phyloP scores from a whole-genome alignment of 2,329 filamentous ascomycete species.

The Incumbomyces delicatus region DNA sequence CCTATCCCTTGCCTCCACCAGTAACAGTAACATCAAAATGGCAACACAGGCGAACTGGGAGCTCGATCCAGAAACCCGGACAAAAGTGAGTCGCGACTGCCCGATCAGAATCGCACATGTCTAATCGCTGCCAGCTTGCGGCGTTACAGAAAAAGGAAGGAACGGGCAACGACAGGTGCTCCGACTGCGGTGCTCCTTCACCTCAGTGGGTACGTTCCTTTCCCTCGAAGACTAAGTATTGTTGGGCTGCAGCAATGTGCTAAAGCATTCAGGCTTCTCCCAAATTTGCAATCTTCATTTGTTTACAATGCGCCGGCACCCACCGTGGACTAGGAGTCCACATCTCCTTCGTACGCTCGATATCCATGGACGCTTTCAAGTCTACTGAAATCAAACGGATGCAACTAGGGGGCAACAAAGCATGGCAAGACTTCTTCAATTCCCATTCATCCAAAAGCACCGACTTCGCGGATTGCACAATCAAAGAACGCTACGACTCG shows the following conservation, averaged over 20 bases:
- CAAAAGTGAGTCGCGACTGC: constrained; percentile 55
- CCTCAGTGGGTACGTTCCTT: constrained; percentile 72
- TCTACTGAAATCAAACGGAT: constrained; percentile 84
- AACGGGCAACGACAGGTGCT: constrained; percentile 79
- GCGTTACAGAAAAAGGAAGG: constrained; percentile 68
- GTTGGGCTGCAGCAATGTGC: neutral
- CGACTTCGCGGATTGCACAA: constrained; percentile 76
- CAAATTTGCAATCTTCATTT: constrained; percentile 98
- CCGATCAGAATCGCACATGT: neutral
- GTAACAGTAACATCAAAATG: constrained; percentile 12
- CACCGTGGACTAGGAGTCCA: constrained; percentile 93
- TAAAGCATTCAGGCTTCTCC: constrained; percentile 53
- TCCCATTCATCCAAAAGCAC: constrained; percentile 55
- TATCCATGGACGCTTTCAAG: constrained; percentile 99
- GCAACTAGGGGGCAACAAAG: constrained; percentile 80
- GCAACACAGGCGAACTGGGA: constrained; percentile 66
- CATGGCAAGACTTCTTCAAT: constrained; percentile 83
- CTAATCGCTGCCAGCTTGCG: constrained; percentile 53
- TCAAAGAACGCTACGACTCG: constrained; percentile 80
- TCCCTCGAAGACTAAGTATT: neutral
- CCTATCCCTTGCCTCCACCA: neutral
- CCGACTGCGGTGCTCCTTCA: constrained; percentile 89
- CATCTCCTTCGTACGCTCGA: constrained; percentile 94
- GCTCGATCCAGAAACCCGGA: constrained; percentile 92
- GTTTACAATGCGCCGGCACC: constrained; percentile 86